Base-by-base conservation (phyloP, 2,329 filamentous ascomycete species). In the Arthroderma uncinatum region DNA sequence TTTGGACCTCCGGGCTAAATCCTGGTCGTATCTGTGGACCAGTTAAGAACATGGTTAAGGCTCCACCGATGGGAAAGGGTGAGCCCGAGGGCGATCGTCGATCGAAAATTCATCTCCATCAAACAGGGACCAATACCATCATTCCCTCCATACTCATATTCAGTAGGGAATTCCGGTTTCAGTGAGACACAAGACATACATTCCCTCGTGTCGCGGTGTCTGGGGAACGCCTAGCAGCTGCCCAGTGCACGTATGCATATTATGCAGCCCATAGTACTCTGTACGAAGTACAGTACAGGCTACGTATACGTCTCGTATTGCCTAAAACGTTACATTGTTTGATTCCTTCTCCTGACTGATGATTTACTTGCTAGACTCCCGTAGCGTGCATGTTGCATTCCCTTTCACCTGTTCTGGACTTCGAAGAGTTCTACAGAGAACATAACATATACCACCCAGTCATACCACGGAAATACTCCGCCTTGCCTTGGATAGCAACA, bases 81-180 rank as follows among this genome's bases (percentile, higher is more conserved):
- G 44, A 28, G 44, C 25, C 44, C 16, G 40, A 50, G 44, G 44
- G 44, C 25, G 44, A 50, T 50, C 44, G 44, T n/a, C 44, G 44
- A 50, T 50, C 44, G 44, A 50, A 12, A 33, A 33, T 10, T 9
- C n/a, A 12, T 30, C 14, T 25, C 44, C 44, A 50, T 50, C 44
- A 28, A 44, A 44, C 12, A 25, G 25, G 2, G 5, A 12, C 40
- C 40, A 44, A 44, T 44, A 10, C n/a, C 12, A 50, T 33, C 16
- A 30, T 19, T 33, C 44, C 21, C 28, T 25, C 23, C 14, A 19
- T 19, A 3, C 25, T 12, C 6, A 9, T 8, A 50, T 16, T 50
- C 7, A 30, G 28, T 30, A 50, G 14, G n/a, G 44, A 19, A n/a
- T 30, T 30, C 25, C n/a, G 25, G 44, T 33, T 33, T 14, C 14